phyloP scores from a whole-genome alignment of 495 filamentous ascomycete genomes.

The Cercophora newfieldiana region DNA sequence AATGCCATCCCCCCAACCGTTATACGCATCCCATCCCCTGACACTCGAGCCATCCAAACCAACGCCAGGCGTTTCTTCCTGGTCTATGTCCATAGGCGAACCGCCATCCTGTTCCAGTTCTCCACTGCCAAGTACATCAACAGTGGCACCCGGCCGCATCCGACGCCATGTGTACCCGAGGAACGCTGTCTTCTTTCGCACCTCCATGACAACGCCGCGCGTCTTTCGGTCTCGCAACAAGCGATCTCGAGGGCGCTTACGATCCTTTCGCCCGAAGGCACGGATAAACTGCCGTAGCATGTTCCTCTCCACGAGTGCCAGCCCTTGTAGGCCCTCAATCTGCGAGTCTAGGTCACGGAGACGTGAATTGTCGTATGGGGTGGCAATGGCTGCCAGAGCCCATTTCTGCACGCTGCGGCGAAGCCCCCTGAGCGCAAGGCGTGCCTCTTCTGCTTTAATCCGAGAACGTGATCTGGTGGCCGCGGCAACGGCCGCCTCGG shows the following conservation, averaged over 20 bases:
- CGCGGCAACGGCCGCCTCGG: background rate
- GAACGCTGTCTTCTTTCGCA: constrained; percentile 79
- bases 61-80: background rate
- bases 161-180: constrained; percentile 83
- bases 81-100: background rate
- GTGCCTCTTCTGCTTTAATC: constrained; percentile 17
- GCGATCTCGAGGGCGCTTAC: constrained; percentile 72
- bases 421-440: constrained; percentile 37
- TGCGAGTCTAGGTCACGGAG: constrained; percentile 48
- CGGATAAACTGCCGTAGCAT: constrained; percentile 24
- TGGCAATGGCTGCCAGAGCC: constrained; percentile 41
- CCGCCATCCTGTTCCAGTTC: background rate
- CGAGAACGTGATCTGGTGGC: background rate
- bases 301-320: constrained; percentile 18
- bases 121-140: background rate
- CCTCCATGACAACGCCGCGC: constrained; percentile 65
- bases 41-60: background rate
- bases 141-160: constrained; percentile 25
- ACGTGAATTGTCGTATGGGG: constrained; percentile 44
- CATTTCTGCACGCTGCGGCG: constrained; percentile 40
- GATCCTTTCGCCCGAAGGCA: constrained; percentile 22
- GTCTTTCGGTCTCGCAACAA: constrained; percentile 70
- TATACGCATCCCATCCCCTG: background rate
- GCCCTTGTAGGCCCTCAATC: constrained; percentile 39
- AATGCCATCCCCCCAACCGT: constrained; percentile 8